Evolutionary conservation across 208 protist genomes (phyloP).

Genomic region (Acanthamoeba healyi): DNA sequence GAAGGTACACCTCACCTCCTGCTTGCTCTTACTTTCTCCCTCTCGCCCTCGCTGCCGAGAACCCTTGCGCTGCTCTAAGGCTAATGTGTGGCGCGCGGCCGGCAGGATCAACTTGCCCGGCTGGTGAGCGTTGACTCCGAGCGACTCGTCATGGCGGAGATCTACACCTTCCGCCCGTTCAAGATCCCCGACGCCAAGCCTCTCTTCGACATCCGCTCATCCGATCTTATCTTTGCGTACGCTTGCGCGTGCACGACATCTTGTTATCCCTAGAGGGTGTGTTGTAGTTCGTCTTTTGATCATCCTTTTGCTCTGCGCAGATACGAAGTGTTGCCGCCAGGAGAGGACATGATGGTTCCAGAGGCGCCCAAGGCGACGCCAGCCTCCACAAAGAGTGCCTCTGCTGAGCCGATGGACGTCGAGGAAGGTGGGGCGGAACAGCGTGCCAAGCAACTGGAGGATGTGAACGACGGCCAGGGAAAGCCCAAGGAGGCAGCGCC

Average conservation of each 20-base stretch:
- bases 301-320: not conserved
- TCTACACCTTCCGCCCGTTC: conserved; percentile 38
- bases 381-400: not conserved
- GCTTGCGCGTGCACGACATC: no score
- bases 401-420: not conserved
- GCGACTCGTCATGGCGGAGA: conserved; percentile 7
- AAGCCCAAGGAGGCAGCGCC: not conserved
- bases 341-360: not conserved
- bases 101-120: not conserved
- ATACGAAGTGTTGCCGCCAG: not conserved
- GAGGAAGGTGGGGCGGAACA: no score
- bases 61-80: no score
- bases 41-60: no score
- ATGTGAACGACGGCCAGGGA: not conserved
- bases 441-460: not conserved
- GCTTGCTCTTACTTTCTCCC: not conserved
- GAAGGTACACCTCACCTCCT: not conserved
- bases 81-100: no score
- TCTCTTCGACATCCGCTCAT: conserved; percentile 37
- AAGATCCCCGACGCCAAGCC: conserved; percentile 27
- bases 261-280: no score
- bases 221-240: conserved; percentile 33
- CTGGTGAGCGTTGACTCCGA: not conserved
- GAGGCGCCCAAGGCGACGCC: not conserved
- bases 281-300: not conserved